These are phyloP conservation scores for Wallacemonas sp. DNA, from an alignment of 208 protist genomes.

Conservation along the genomic window DNA sequence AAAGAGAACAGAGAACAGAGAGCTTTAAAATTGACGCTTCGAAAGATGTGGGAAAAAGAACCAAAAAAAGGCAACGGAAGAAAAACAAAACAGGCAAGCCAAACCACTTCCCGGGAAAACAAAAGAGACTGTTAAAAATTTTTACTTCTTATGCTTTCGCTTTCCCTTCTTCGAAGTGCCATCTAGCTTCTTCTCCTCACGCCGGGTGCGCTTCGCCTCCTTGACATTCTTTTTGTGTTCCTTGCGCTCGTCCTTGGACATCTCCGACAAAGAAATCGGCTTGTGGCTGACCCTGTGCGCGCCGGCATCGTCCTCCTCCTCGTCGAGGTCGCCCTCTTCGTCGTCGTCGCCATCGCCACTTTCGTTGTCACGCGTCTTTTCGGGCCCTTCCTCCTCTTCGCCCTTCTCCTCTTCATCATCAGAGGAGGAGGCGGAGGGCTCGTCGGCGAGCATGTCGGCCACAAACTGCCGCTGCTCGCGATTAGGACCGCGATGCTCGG, in stretches of 20 bases:
- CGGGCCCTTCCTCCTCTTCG: slow-evolving; percentile 10
- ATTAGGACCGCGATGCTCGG: slow-evolving; percentile 60
- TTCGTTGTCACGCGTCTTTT: slow-evolving; percentile 19
- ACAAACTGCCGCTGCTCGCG: slow-evolving; percentile 67
- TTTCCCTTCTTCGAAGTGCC: slow-evolving; percentile 46
- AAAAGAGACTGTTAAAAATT: not conserved
- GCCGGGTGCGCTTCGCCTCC: slow-evolving; percentile 71
- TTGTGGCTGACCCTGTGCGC: slow-evolving; percentile 22
- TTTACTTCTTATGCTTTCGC: slow-evolving; percentile 30
- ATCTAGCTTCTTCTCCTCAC: slow-evolving; percentile 77
- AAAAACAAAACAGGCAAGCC: not conserved
- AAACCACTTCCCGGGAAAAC: not conserved
- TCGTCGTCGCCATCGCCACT: slow-evolving; percentile 18
- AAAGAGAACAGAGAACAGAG: slow-evolving; percentile 22
- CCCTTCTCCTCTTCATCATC: slow-evolving; percentile 16
- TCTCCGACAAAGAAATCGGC: slow-evolving; percentile 58
- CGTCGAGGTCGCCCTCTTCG: slow-evolving; percentile 19
- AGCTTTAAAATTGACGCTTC: not conserved
- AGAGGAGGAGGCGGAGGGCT: not conserved
- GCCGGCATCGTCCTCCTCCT: slow-evolving; percentile 28
- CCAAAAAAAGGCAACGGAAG: slow-evolving; percentile 1
- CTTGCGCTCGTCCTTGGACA: slow-evolving; percentile 88
- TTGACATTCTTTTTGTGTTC: slow-evolving; percentile 77
- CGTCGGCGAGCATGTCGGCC: slow-evolving; percentile 55
- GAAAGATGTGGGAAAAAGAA: not conserved